Base-by-base conservation (phyloP, 768 basidiomycete genomes). In the Lentinula aciculospora region DNA sequence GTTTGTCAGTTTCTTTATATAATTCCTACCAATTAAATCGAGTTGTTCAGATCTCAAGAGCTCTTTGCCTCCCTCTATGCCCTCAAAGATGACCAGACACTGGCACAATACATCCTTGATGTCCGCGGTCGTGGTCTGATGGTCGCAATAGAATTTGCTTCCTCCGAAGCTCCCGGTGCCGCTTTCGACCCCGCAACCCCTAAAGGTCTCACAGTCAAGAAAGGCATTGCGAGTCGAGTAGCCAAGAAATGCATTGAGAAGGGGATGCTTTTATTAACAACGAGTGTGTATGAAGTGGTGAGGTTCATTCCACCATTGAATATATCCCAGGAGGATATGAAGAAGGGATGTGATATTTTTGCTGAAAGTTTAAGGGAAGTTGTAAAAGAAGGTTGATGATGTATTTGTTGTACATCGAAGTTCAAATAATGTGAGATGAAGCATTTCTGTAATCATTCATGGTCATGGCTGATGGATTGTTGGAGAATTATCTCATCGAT, bases 221-320 rank as follows among this genome's bases (percentile, higher is more conserved):
- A 58, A 53, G 57, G 57, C 27, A 74, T 94, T 58, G 87, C 93
- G 3, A 75, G 76, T 51, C 79, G 86, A 28, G 82, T 97, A 8
- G 80, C 89, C 60, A 83, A 83, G 67, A 84, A 81, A 65, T 97
- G 94, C 70, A 76, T 92, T 60, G 89, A 94, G 68, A 87, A 90
- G 68, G 93, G 91, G 21, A 72, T 98, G 76, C 69, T 97, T 49
- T 82, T 96, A 39, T 76, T 98, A 58, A 96, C 95, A 12, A 97
- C 95, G 25, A 92, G 89, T 51, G 79, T 91, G 25, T 95, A 89
- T 69, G 89, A 95, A 69, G 88, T 88, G 13, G 75, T 97, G 58
- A 78, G 94, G 66, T 97, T 98, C 77, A 98, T 98, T 65, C 96
- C 96, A 3, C 83, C 96, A 15, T 71, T 98, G 64, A 95, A 92